Percentiles rank a stretch among this genome's conserved stretches.
Evolutionary conservation across 768 basidiomycete genomes (phyloP).

Genomic region (Mycena maculata): DNA sequence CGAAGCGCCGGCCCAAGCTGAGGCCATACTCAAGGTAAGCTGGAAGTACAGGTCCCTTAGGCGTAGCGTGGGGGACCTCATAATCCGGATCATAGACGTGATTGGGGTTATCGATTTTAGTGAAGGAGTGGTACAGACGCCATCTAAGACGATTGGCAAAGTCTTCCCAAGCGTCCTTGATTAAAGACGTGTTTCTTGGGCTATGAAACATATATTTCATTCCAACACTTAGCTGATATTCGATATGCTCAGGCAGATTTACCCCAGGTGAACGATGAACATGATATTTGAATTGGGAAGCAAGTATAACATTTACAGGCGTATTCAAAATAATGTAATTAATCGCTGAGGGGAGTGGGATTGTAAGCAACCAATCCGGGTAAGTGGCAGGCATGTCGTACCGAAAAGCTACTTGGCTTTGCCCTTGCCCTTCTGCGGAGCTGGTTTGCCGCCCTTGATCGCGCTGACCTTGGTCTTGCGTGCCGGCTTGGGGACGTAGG

Average conservation of each 20-base stretch:
- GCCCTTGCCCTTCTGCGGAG: conserved; percentile 11
- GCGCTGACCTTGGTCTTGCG: too few species aligned
- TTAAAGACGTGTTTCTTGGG: conserved; percentile 13
- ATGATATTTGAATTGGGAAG: conserved; percentile 18
- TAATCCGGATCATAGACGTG: conserved; percentile 40
- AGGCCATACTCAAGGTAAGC: conserved; percentile 31
- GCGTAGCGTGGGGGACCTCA: conserved; percentile 21
- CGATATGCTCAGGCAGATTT: conserved; percentile 27
- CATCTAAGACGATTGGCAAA: conserved; percentile 34
- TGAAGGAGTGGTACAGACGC: conserved; percentile 23
- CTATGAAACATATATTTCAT: conserved; percentile 37
- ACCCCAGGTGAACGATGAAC: conserved; percentile 32
- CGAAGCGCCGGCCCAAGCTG: background rate
- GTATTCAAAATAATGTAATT: conserved; percentile 29
- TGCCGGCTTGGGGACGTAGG: background rate
- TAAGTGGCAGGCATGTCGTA: conserved; percentile 26
- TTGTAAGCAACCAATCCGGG: conserved; percentile 31
- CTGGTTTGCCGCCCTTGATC: too few species aligned
- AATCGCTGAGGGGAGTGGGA: conserved; percentile 27
- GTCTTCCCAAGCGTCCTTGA: conserved; percentile 33
- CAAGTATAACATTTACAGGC: conserved; percentile 21
- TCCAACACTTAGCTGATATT: conserved; percentile 31
- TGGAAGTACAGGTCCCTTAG: conserved; percentile 23
- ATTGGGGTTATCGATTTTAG: background rate
- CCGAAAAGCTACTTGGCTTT: conserved; percentile 8